Conservation (phyloP, 2,329 filamentous ascomycete species). For the Colletotrichum sublineola region DNA sequence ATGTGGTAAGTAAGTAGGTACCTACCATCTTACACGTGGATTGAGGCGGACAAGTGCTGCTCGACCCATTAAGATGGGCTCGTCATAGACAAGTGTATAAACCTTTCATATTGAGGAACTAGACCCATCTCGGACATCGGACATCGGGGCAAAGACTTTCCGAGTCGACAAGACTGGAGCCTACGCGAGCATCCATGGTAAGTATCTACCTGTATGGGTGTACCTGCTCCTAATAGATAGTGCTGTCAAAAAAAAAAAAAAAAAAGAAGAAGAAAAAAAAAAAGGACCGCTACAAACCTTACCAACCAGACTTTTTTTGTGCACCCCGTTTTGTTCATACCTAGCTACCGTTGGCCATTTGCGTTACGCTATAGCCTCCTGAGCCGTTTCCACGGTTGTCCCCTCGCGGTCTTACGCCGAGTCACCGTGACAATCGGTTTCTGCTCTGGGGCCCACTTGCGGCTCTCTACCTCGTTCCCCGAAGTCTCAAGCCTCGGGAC, state of each 20-base stretch:
- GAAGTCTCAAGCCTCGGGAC: conserved; percentile 6
- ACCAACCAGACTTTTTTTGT: background rate
- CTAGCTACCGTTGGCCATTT: background rate
- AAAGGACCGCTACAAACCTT: background rate
- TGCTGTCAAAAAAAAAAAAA: background rate
- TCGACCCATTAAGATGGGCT: background rate
- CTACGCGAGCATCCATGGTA: background rate
- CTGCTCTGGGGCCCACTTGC: conserved; percentile 31
- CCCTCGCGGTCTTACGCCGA: background rate
- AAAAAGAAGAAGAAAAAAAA: background rate
- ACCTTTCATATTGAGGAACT: conserved; percentile 5
- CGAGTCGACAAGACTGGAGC: conserved; percentile 31
- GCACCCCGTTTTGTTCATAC: background rate
- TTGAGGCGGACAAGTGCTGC: background rate
- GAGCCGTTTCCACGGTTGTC: background rate
- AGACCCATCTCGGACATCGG: conserved; percentile 43
- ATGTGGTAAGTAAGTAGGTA: background rate
- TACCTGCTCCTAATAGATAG: conserved; percentile 6
- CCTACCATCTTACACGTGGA: background rate
- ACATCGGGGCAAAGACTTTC: conserved; percentile 47
- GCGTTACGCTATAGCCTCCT: conserved; percentile 6
- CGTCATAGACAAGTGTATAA: conserved; percentile 13
- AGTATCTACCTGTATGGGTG: background rate
- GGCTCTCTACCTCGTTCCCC: background rate
- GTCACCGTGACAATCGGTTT: conserved; percentile 15